Evolutionary conservation across 2,329 filamentous ascomycete genomes (phyloP).

Genomic region (Lasiodiplodia gonubiensis): DNA sequence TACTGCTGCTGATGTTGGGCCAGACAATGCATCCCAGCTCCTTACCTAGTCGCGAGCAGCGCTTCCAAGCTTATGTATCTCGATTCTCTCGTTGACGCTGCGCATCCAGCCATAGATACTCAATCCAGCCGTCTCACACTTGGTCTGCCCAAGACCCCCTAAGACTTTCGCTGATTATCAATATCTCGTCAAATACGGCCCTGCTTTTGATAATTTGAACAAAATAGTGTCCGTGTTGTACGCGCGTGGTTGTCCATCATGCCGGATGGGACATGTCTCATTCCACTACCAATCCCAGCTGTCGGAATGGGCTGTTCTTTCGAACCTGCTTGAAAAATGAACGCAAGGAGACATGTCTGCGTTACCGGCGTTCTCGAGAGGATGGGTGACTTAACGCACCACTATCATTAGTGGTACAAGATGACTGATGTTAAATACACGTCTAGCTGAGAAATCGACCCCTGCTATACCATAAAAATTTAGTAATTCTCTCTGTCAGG

Average conservation of each 20-base stretch:
- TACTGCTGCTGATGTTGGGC: slow-evolving; percentile 59
- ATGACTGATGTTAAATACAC: too few species aligned
- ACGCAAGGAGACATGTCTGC: slow-evolving; percentile 65
- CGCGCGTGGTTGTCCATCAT: slow-evolving; percentile 58
- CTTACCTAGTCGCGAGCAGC: background rate
- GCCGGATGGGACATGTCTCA: slow-evolving; percentile 57
- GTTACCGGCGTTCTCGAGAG: slow-evolving; percentile 18
- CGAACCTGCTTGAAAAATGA: slow-evolving; percentile 59
- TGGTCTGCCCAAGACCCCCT: slow-evolving; percentile 36
- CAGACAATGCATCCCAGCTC: slow-evolving; percentile 32
- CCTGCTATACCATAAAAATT: too few species aligned
- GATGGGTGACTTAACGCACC: slow-evolving; percentile 35
- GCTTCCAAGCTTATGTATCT: background rate
- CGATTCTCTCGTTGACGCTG: background rate
- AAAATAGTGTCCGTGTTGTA: slow-evolving; percentile 65
- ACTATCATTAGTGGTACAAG: too few species aligned
- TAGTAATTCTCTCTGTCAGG: too few species aligned
- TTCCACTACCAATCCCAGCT: slow-evolving; percentile 67
- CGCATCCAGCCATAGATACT: background rate
- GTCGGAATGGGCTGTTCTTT: slow-evolving; percentile 70
- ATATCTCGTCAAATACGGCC: slow-evolving; percentile 67
- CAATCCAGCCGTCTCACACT: background rate
- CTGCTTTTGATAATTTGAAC: slow-evolving; percentile 60
- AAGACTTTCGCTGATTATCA: slow-evolving; percentile 67
- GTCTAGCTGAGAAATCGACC: too few species aligned